phyloP scores from a whole-genome alignment of 164 flowering plant species.

The Akebia trifoliata region DNA sequence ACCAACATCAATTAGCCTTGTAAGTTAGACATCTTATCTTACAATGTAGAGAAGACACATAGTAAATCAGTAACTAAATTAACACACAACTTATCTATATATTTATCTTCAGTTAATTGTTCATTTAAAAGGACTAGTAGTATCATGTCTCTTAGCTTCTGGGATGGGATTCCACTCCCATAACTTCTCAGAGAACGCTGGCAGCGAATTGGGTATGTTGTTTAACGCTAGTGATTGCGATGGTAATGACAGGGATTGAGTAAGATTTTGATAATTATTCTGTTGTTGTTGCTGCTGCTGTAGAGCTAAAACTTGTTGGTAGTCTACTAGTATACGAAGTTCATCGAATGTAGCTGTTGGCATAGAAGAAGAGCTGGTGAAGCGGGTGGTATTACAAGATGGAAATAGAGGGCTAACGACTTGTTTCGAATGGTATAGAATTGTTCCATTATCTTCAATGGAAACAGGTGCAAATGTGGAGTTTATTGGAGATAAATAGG shows the following conservation, averaged over 20 bases:
- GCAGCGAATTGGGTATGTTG: constrained; percentile 18
- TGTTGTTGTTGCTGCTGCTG: constrained; percentile 24
- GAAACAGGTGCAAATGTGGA: no score
- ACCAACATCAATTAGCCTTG: no score
- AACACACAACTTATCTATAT: no score
- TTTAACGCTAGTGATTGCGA: constrained; percentile 21
- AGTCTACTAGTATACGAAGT: constrained; percentile 47
- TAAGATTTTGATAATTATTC: constrained; percentile 14
- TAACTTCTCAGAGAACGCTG: constrained; percentile 39
- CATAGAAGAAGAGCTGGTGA: constrained; percentile 19
- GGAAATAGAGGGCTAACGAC: no score
- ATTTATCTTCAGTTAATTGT: no score
- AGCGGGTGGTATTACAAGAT: constrained; percentile 16
- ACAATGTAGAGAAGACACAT: no score
- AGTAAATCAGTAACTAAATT: no score
- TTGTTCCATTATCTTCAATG: no score
- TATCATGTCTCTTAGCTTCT: constrained; percentile 37
- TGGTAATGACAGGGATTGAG: constrained; percentile 12
- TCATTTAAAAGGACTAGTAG: constrained; percentile 8
- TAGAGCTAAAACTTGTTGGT: constrained; percentile 31
- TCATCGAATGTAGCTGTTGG: constrained; percentile 36
- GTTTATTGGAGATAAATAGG: constrained; percentile 12
- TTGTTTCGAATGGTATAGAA: constrained; percentile 10
- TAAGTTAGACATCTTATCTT: no score
- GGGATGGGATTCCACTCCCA: constrained; percentile 69